A percentile compares a stretch with the other conserved stretches of the same genome.
Evolutionary conservation across 495 filamentous ascomycete genomes (phyloP).

Genomic region (Pyrenula massariospora): DNA sequence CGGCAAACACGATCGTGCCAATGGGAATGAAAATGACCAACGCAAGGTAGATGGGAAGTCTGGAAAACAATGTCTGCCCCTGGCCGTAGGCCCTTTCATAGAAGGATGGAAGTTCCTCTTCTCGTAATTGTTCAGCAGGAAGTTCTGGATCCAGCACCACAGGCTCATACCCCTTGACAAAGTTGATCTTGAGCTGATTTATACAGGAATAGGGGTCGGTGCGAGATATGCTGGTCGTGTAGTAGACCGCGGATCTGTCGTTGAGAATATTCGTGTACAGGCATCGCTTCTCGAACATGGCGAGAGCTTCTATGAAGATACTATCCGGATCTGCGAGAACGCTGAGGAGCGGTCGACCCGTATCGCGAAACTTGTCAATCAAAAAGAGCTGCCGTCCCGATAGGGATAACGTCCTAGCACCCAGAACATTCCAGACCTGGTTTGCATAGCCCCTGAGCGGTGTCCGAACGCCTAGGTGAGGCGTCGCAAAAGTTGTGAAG

Average conservation of each 20-base stretch:
- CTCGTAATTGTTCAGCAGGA: slow-evolving; percentile 38
- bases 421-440: slow-evolving; percentile 69
- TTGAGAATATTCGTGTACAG: slow-evolving; percentile 81
- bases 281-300: slow-evolving; percentile 56
- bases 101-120: slow-evolving; percentile 21
- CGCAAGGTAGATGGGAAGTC: slow-evolving; percentile 47
- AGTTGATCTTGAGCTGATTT: slow-evolving; percentile 55
- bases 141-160: slow-evolving; percentile 61
- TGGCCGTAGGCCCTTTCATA: slow-evolving; percentile 15
- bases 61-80: slow-evolving; percentile 18
- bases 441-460: slow-evolving; percentile 56
- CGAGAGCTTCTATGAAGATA: slow-evolving; percentile 74
- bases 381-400: slow-evolving; percentile 83
- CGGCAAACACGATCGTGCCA: slow-evolving; percentile 53
- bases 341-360: slow-evolving; percentile 63
- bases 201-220: slow-evolving; percentile 63
- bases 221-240: slow-evolving; percentile 64
- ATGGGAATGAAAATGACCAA: slow-evolving; percentile 58
- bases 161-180: slow-evolving; percentile 58
- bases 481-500: slow-evolving; percentile 85
- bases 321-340: slow-evolving; percentile 74
- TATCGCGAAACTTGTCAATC: slow-evolving; percentile 75
- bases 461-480: slow-evolving; percentile 76
- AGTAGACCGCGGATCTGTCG: slow-evolving; percentile 68
- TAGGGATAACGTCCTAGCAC: slow-evolving; percentile 60